Evolutionary conservation across 2,329 filamentous ascomycete genomes (phyloP), one percentile per base, ranked within the genome.

Genomic region (Zymoseptoria passerinii): DNA sequence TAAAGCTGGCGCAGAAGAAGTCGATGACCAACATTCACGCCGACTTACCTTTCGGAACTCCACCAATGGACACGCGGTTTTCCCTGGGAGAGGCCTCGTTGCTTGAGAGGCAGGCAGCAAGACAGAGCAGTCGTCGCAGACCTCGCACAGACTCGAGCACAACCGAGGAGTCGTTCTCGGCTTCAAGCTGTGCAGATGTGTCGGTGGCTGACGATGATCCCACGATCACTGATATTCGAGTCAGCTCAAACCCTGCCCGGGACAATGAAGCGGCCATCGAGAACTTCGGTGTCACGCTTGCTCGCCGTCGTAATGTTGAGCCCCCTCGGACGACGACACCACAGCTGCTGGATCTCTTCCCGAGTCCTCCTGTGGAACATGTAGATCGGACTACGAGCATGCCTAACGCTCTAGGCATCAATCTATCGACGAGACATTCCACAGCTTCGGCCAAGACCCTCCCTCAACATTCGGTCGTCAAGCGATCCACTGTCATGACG

Each of bases 1-100:
- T 68, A 57, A 70, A 71, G n/a, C 65, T 78, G 13, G 73, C 71
- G 1, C 68, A 67, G 57, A 72, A 73, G 50, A 68, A 74, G 16
- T 69, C 68, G 3, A 63, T 61, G 44, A 69, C 57, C 3, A 68
- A 64, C 50, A 55, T 64, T 29, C 58, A 67, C 23, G 63, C 68
- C 8, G 70, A 72, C 8, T 58, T 75, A 2, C 66, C 66, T 8
- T 66, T 74, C 8, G 73, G 71, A 2, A 71, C 70, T 16, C 72
- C 71, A 10, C 71, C 73, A 4, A 40, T 53, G 5, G 61, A 66
- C 48, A 58, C 57, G 50, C 59, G 55, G 4, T 63, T 65, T 56
- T 67, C 66, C 1, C 54, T 69, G 28, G 62, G 65, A 1, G 58
- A 68, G 23, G 61, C 60, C 9, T 66, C 67, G 9, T 56, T 61